Percentiles rank a stretch among this genome's conserved stretches.
Evolutionary conservation across 768 basidiomycete species (phyloP).

Genomic region (Baorangia bicolor): DNA sequence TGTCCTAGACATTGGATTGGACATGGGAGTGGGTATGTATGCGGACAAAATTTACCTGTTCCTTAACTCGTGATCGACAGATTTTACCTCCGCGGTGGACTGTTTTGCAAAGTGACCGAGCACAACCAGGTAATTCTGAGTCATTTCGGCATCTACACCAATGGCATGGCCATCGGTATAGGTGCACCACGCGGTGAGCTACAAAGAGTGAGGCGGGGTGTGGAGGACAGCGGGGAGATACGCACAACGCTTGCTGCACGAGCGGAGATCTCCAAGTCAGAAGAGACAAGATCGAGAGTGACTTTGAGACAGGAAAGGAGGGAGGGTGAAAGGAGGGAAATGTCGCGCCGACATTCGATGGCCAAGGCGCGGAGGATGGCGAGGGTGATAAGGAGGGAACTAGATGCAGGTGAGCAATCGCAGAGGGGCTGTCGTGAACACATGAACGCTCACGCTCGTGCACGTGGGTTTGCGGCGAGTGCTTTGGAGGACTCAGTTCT

Average conservation of each 20-base stretch:
- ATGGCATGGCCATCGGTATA: conserved; percentile 86
- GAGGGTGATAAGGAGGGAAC: conserved; percentile 79
- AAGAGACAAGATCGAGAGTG: conserved; percentile 51
- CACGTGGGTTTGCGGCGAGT: conserved; percentile 65
- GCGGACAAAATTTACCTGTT: conserved; percentile 56
- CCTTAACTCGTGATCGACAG: conserved; percentile 63
- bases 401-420: conserved; percentile 26
- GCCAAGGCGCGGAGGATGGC: conserved; percentile 79
- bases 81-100: conserved; percentile 47
- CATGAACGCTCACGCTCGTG: conserved; percentile 64
- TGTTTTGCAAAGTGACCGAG: conserved; percentile 64
- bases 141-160: conserved; percentile 70
- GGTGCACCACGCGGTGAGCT: conserved; percentile 93
- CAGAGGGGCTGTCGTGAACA: neutral
- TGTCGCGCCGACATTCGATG: conserved; percentile 84
- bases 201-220: neutral
- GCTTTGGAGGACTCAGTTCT: conserved; percentile 65
- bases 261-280: conserved; percentile 74
- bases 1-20: conserved; percentile 46
- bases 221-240: conserved; percentile 6
- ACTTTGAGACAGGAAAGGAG: conserved; percentile 64
- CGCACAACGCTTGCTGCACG: conserved; percentile 80
- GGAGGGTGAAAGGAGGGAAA: conserved; percentile 68
- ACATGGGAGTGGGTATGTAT: neutral
- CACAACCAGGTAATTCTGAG: conserved; percentile 66